Percentiles rank a stretch among this genome's conserved stretches.
Evolutionary conservation across 352 stramenopile genomes (phyloP).

Genomic region (Pythium utonaiense): DNA sequence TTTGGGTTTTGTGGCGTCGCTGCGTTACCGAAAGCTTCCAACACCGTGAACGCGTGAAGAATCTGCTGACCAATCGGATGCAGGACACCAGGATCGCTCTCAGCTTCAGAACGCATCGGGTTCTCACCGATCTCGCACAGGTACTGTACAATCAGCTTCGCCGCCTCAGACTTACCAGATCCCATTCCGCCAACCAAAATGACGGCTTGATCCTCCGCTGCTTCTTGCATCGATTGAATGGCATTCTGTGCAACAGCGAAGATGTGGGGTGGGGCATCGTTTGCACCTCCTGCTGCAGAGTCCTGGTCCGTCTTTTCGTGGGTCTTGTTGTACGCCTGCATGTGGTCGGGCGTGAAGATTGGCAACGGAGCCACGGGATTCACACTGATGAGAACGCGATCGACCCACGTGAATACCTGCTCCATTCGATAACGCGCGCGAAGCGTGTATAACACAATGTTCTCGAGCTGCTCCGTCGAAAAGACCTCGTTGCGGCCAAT

Average conservation of each 20-base stretch:
- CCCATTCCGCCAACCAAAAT: slow-evolving; percentile 73
- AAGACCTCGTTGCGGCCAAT: slow-evolving; percentile 59
- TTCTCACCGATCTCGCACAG: slow-evolving; percentile 77
- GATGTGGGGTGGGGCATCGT: slow-evolving; percentile 66
- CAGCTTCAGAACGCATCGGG: slow-evolving; percentile 28
- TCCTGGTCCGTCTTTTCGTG: slow-evolving; percentile 49
- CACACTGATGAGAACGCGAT: slow-evolving; percentile 67
- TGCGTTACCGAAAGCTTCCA: slow-evolving; percentile 76
- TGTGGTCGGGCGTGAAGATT: slow-evolving; percentile 82
- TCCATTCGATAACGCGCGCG: slow-evolving; percentile 76
- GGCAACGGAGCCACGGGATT: slow-evolving; percentile 68
- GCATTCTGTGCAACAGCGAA: slow-evolving; percentile 80
- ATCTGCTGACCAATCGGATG: slow-evolving; percentile 82
- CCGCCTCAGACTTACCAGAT: slow-evolving; percentile 72
- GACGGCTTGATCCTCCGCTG: slow-evolving; percentile 73
- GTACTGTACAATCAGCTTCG: slow-evolving; percentile 82
- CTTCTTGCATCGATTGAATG: slow-evolving; percentile 73
- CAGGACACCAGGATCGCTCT: slow-evolving; percentile 48
- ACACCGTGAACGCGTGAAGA: slow-evolving; percentile 72
- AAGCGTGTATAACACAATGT: slow-evolving; percentile 70
- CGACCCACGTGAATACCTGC: slow-evolving; percentile 81
- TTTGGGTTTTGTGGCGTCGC: slow-evolving; percentile 58
- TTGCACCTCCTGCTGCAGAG: slow-evolving; percentile 37
- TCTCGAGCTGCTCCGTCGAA: slow-evolving; percentile 59
- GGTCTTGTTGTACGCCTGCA: slow-evolving; percentile 76